Evolutionary conservation across 2,329 filamentous ascomycete species (phyloP), one percentile per base, ranked within the genome.

Genomic region (Penicillium sp.): DNA sequence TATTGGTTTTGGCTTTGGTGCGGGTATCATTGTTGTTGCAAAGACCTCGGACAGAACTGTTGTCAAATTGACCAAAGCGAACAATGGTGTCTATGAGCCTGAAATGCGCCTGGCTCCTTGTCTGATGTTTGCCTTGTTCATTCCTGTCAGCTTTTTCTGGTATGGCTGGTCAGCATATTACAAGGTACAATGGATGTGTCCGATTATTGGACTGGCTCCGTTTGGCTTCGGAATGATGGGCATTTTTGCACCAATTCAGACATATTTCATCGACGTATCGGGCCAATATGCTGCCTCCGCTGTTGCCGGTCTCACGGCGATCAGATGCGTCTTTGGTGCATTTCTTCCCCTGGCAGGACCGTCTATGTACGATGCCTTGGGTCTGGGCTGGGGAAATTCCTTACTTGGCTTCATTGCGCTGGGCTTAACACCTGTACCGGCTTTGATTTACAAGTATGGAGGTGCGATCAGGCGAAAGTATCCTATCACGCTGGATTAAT

Each of bases 101-200:
- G 86, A 88, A 62, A 83, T 80, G 59, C 81, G 85, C n/a, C 72
- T 86, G 0, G 84, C 84, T 0, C 71, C 85, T 10, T 81, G 83
- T 73, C 63, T 87, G 5, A 74, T 79, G 0, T 81, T 79, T 0
- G 78, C 77, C 0, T 44, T 85, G 0, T 53, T 85, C 0, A 73
- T 81, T 0, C 81, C 82, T 0, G 58, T 76, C 1, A 78, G 80
- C 0, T 68, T 84, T 8, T 80, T 82, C 57, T 73, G 78, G 63
- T 85, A 84, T 59, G 82, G 81, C 6, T 84, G 81, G 81, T 70
- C 72, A 3, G 78, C 80, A 0, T 72, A 82, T 39, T 68, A 69
- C 2, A 63, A 71, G 13, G 60, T 74, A 0, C 79, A 82, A 55
- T 82, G 81, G 75, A 79, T 82, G 42, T 67, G 80, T 54, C 79